Conservation (phyloP, 768 basidiomycete genomes). For the Phaeolepiota aurea region DNA sequence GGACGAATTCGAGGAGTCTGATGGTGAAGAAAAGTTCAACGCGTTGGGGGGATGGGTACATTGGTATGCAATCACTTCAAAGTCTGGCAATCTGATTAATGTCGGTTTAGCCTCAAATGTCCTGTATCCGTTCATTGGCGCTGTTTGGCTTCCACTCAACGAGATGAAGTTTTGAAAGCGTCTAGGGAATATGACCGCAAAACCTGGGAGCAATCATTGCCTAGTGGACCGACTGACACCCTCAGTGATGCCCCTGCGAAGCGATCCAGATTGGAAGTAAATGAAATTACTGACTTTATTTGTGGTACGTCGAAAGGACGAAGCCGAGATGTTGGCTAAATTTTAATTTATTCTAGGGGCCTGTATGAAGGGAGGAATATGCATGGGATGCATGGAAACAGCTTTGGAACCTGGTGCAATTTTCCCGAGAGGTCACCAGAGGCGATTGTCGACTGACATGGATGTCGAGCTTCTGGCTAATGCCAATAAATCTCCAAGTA, state of each 20-base stretch:
- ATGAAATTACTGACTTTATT: conserved; percentile 71
- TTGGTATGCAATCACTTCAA: conserved; percentile 41
- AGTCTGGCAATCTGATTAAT: conserved; percentile 7
- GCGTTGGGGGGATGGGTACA: conserved; percentile 75
- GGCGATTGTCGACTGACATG: conserved; percentile 14
- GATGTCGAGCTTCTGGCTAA: conserved; percentile 22
- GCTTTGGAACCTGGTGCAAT: conserved; percentile 38
- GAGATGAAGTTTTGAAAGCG: conserved; percentile 67
- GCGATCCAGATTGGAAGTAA: conserved; percentile 33
- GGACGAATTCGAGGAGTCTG: conserved; percentile 46
- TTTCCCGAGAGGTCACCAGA: conserved; percentile 7
- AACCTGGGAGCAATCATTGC: conserved; percentile 23
- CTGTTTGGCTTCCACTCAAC: conserved; percentile 58
- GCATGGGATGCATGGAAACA: conserved; percentile 63
- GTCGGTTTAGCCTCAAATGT: conserved; percentile 58
- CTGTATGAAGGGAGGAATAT: conserved; percentile 71
- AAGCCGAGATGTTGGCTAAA: not conserved
- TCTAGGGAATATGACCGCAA: conserved; percentile 42
- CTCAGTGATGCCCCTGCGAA: conserved; percentile 27
- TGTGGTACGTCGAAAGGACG: conserved; percentile 38
- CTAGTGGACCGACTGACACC: conserved; percentile 13
- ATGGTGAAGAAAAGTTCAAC: conserved; percentile 43
- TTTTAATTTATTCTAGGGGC: conserved; percentile 21
- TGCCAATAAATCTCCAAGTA: not conserved
- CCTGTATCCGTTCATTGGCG: conserved; percentile 72